Evolutionary conservation across 768 basidiomycete species (phyloP).

Genomic region (Heimioporus sp.): DNA sequence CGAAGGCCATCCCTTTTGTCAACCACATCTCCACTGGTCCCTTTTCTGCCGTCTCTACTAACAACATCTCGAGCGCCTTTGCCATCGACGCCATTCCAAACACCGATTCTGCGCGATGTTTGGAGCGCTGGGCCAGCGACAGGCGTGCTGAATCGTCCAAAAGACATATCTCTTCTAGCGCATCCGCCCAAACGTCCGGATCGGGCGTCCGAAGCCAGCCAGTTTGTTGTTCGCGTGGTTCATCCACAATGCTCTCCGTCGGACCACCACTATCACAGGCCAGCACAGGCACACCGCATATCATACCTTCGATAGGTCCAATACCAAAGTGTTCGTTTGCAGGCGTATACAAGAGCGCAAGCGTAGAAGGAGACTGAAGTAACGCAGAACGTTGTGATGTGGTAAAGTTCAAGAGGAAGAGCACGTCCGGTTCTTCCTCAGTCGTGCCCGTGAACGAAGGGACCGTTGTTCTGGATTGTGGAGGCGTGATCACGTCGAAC

Average conservation of each 20-base stretch:
- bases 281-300: slow-evolving; percentile 84
- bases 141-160: slow-evolving; percentile 10
- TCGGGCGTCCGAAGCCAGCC: slow-evolving; percentile 78
- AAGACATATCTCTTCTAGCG: slow-evolving; percentile 56
- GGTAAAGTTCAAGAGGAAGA: slow-evolving; percentile 92
- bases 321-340: slow-evolving; percentile 97
- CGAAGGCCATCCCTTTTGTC: slow-evolving; percentile 16
- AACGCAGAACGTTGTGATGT: slow-evolving; percentile 81
- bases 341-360: slow-evolving; percentile 89
- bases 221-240: slow-evolving; percentile 47
- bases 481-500: slow-evolving; percentile 54
- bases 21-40: slow-evolving; percentile 38
- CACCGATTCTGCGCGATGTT: slow-evolving; percentile 53
- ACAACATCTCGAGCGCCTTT: slow-evolving; percentile 49
- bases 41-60: slow-evolving; percentile 55
- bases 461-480: slow-evolving; percentile 35
- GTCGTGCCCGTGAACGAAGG: slow-evolving; percentile 43
- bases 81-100: slow-evolving; percentile 84
- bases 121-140: slow-evolving; percentile 54
- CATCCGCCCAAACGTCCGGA: slow-evolving; percentile 65
- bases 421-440: slow-evolving; percentile 51
- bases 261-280: slow-evolving; percentile 90
- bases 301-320: slow-evolving; percentile 93
- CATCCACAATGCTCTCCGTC: slow-evolving; percentile 72
- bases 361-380: slow-evolving; percentile 61